These are phyloP conservation scores for Candolleomyces aberdarensis DNA, from an alignment of 768 basidiomycete genomes.

Conservation along the genomic window DNA sequence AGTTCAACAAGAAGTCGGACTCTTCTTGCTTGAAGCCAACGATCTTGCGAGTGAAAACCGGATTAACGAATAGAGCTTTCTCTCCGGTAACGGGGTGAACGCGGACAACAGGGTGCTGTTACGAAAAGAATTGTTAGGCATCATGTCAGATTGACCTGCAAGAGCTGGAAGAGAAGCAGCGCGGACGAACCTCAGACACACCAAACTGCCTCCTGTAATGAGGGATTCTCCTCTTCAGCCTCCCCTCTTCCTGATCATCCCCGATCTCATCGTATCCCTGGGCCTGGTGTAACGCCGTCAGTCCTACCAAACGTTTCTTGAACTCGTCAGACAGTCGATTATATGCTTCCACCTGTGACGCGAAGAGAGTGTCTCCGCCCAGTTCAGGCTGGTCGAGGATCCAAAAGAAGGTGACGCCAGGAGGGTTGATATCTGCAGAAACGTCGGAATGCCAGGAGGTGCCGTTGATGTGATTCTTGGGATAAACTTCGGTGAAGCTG, in stretches of 20 bases:
- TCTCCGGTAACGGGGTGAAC: slow-evolving; percentile 26
- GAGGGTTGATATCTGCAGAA: slow-evolving; percentile 54
- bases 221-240: no score
- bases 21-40: slow-evolving; percentile 25
- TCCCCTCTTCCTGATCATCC: no score
- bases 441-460: slow-evolving; percentile 54
- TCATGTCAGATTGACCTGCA: no score
- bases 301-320: slow-evolving; percentile 7
- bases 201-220: neutral
- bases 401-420: slow-evolving; percentile 54
- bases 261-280: slow-evolving; percentile 24
- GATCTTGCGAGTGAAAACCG: slow-evolving; percentile 23
- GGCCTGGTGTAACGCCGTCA: slow-evolving; percentile 22
- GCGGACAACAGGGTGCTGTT: slow-evolving; percentile 23
- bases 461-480: slow-evolving; percentile 19
- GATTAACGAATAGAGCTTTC: slow-evolving; percentile 25
- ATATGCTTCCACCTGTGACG: slow-evolving; percentile 13
- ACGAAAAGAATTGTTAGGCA: no score
- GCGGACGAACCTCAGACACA: slow-evolving; percentile 9
- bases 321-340: slow-evolving; percentile 14
- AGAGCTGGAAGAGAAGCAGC: no score
- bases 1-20: slow-evolving; percentile 18
- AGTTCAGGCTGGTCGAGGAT: slow-evolving; percentile 35
- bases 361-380: slow-evolving; percentile 17
- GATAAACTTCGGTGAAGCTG: slow-evolving; percentile 38